These are phyloP conservation scores for Hansenula sp. DNA, from an alignment of 1,139 yeast genomes.

Conservation along the genomic window DNA sequence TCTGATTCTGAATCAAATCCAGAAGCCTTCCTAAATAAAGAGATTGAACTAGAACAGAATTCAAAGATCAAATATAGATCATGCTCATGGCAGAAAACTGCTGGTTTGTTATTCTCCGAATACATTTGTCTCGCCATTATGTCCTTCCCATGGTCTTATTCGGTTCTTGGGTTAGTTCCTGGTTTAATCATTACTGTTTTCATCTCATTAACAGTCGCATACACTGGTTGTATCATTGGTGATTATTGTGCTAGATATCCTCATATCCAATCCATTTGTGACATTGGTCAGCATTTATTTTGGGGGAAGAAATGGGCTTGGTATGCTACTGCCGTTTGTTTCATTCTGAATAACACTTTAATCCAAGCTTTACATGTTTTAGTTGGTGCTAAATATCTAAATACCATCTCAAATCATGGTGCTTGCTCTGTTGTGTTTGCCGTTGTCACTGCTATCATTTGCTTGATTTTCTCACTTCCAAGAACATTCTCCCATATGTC, in stretches of 20 bases:
- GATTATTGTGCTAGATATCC: conserved; percentile 56
- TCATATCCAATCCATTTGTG: conserved; percentile 48
- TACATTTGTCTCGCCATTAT: conserved; percentile 60
- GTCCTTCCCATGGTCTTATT: conserved; percentile 64
- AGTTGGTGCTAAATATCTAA: conserved; percentile 56
- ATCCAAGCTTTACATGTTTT: conserved; percentile 58
- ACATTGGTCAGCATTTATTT: conserved; percentile 55
- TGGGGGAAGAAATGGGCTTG: conserved; percentile 51
- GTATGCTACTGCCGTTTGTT: conserved; percentile 55
- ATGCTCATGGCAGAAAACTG: conserved; percentile 56
- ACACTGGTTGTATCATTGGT: conserved; percentile 50
- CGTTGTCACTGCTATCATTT: conserved; percentile 43
- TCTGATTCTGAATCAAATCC: conserved; percentile 10
- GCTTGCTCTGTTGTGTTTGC: conserved; percentile 49
- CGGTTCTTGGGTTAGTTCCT: conserved; percentile 55
- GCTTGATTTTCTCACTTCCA: conserved; percentile 49
- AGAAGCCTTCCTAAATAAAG: conserved; percentile 27
- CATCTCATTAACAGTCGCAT: conserved; percentile 47
- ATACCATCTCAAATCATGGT: conserved; percentile 49
- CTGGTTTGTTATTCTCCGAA: conserved; percentile 55
- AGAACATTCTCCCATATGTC: conserved; percentile 54
- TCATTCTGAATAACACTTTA: conserved; percentile 49
- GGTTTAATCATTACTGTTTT: conserved; percentile 52
- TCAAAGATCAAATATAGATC: conserved; percentile 43
- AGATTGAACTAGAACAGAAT: conserved; percentile 25